Evolutionary conservation across 306 rosid genomes (phyloP), one percentile per base, ranked within the genome.

Genomic region (Lablab purpureus): DNA sequence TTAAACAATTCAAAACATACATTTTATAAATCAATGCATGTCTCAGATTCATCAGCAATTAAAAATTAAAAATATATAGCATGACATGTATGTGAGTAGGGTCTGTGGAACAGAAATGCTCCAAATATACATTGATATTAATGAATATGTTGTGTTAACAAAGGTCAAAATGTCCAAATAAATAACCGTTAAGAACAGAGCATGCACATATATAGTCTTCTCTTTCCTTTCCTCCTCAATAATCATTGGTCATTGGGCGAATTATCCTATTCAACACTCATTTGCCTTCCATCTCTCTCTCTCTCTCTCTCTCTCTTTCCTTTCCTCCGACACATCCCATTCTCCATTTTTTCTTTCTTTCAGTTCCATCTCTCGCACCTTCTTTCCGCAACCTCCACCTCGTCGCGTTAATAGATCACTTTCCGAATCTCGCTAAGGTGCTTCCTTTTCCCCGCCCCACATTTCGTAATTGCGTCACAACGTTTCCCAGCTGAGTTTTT

Each of bases 251-350:
- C 68, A 54, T 77, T 77, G 18, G 37, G 36, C 69, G 49, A 54
- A 54, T 80, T 50, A 66, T 80, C 59, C 84, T 65, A 52, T 73
- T 54, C 84, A 65, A 73, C 75, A 41, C 37, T 73, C 51, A 41
- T 73, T 27, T 63, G 2, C 60, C 17, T 60, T 72, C 68, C 19
- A n/a, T 40, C 34, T 80, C 72, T 71, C 66, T 52, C 66, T 19
- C 52, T 32, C 30, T 40, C 34, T 80, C 72, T 71, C 66, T 52
- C 66, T 19, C 52, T 32, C 30, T 47, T 18, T 22, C 65, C 25
- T 15, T 54, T 69, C 71, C 27, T 64, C 52, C 41, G 12, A 75
- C 23, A 34, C 22, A 50, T 46, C 21, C 17, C 65, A 3, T 79
- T 70, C 62, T 12, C 66, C 75, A 52, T 45, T 78, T n/a, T 27